Base-by-base conservation (phyloP, 345 rosid species). In the Stellera chamaejasme region DNA sequence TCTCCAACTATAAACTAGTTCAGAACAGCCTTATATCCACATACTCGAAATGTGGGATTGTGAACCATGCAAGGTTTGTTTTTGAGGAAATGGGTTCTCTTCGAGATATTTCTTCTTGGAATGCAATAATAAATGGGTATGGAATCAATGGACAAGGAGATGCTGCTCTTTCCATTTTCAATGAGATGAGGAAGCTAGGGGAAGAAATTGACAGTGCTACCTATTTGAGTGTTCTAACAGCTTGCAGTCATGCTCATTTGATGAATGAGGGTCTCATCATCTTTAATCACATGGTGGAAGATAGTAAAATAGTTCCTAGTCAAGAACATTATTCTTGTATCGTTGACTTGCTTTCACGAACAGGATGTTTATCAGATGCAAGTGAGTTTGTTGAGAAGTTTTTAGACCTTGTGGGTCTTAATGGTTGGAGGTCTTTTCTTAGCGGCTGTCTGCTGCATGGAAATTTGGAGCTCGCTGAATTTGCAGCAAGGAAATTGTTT, bases 21-120 rank as follows among this genome's bases (percentile, higher is more conserved):
- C 75, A 69, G 41, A 80, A 74, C 48, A 65, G 72, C 64, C 76
- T 77, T 4, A 67, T 76, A 62, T 69, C 85, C 6, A 63, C 85
- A 45, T 80, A 80, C 57, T 71, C 78, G 4, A 80, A 74, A 43
- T 74, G 82, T 39, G 78, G 82, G 43, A 62, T 52, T 43, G 65
- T 65, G 58, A 66, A 67, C 13, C 58, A 69, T 27, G 70, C 82
- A 3, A 10, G 62, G 14, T 10, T 14, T 48, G 64, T 48, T 26
- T 77, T 74, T 27, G 14, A 66, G 55, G 76, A 77, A 58, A 72
- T 67, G 79, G 70, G 70, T 52, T 54, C 14, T 60, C 76, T 62
- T 56, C 63, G n/a, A 43, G 54, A 74, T 69, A 47, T 54, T 39
- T 71, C 67, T 44, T 72, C 79, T 47, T 81, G 86, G 83, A 81